Evolutionary conservation across 2,329 filamentous ascomycete species (phyloP), one percentile per base, ranked within the genome.

Genomic region (Epichloe typhina): DNA sequence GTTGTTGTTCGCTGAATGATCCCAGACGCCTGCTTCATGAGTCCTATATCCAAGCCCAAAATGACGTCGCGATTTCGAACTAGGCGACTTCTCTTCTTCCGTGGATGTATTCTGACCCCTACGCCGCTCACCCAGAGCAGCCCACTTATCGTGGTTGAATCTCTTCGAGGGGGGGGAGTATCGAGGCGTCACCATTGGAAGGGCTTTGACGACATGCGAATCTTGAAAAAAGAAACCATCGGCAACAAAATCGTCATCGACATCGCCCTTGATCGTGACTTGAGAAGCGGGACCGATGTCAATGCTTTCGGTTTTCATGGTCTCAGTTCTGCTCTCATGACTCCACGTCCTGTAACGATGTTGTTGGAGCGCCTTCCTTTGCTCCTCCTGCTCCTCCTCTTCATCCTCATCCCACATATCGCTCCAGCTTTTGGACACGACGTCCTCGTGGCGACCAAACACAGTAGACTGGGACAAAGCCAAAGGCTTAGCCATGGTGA

Each of bases 341-440:
- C 86, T 90, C 83, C 84, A 90, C 50, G 83, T 86, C 57, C 85
- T 77, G 51, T 83, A 79, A 64, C 88, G 88, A 61, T 85, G 74
- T 63, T 82, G 72, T 67, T 84, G 79, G 26, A 85, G 69, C 39
- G 59, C 53, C 56, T 77, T 77, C 53, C 71, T 69, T 54, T 76
- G 76, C 62, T 84, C 80, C 59, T 84, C 78, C 58, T 86, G 79
- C 55, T 85, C 82, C 56, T 86, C 83, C 61, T 93, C 89, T 44
- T 75, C 72, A 50, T 97, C 91, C 66, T 97, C 91, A 53, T 97
- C 91, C 84, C 89, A 96, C 66, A 97, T 82, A 66, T 98, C 93
- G 62, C 90, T 95, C 93, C 93, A 98, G 74, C 93, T 97, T 83
- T 97, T 97, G 51, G 93, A 95, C 46, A 94, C 87, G 46, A 78